These are phyloP conservation scores for Pseudogymnoascus sp. DNA, from an alignment of 2,329 filamentous ascomycete species.

Conservation along the genomic window DNA sequence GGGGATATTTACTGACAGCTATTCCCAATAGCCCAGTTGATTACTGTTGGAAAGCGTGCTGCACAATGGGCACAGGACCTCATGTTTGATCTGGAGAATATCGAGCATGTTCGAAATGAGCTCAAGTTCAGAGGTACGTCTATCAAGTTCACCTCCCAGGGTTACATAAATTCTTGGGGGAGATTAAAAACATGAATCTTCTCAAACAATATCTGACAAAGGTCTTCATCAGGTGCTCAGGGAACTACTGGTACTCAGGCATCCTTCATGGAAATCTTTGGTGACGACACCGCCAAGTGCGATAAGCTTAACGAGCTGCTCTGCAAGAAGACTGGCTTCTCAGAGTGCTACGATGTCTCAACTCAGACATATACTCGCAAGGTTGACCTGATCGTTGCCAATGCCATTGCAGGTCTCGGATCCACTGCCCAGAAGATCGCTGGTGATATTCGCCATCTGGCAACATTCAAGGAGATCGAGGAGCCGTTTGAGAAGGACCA, in stretches of 20 bases:
- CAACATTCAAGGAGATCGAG: conserved; percentile 73
- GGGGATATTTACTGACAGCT: conserved; percentile 10
- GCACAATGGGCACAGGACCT: conserved; percentile 71
- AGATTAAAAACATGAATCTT: not conserved
- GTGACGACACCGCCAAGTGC: conserved; percentile 41
- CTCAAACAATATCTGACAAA: not conserved
- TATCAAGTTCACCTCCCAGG: not conserved
- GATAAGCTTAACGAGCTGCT: conserved; percentile 48
- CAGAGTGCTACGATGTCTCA: conserved; percentile 39
- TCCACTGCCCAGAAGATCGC: conserved; percentile 71
- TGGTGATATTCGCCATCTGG: conserved; percentile 66
- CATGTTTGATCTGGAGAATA: conserved; percentile 64
- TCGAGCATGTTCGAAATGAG: conserved; percentile 60
- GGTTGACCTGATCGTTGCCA: conserved; percentile 70
- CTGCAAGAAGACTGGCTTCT: conserved; percentile 49
- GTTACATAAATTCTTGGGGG: not conserved
- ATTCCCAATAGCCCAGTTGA: conserved; percentile 35
- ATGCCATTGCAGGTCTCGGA: conserved; percentile 71
- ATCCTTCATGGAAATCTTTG: conserved; percentile 48
- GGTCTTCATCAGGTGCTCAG: conserved; percentile 32
- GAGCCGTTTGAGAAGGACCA: conserved; percentile 76
- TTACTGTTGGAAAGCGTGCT: conserved; percentile 39
- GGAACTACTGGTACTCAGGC: conserved; percentile 67
- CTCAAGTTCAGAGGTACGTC: conserved; percentile 65
- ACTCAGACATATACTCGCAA: conserved; percentile 68